Percentiles rank a stretch among this genome's conserved stretches.
These are phyloP conservation scores for Wickerhamiella allomyrinae DNA, from an alignment of 805 yeast genomes.

Conservation along the genomic window DNA sequence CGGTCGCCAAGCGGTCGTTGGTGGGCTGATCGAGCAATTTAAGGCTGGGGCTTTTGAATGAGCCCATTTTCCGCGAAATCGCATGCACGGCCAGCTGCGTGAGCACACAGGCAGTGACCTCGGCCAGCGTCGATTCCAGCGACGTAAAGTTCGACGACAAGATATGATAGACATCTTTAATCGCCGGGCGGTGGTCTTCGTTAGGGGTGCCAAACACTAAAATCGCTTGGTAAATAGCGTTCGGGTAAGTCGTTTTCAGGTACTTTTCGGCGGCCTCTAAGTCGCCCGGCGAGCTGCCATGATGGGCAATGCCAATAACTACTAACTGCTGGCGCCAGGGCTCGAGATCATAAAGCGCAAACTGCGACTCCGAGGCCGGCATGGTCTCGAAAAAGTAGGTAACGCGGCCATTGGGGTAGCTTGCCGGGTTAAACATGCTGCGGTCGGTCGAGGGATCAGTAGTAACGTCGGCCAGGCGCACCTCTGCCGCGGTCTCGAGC, in stretches of 20 bases:
- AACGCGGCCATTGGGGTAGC: slow-evolving; percentile 65
- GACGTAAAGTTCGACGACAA: slow-evolving; percentile 24
- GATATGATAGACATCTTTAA: slow-evolving; percentile 5
- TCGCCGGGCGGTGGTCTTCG: neutral
- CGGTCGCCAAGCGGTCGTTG: slow-evolving; percentile 4
- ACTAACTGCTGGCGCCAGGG: slow-evolving; percentile 66
- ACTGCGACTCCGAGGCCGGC: slow-evolving; percentile 38
- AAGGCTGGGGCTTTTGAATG: slow-evolving; percentile 63
- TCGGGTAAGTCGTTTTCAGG: slow-evolving; percentile 36
- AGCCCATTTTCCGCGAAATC: slow-evolving; percentile 60
- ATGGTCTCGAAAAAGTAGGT: slow-evolving; percentile 40
- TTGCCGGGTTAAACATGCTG: slow-evolving; percentile 62
- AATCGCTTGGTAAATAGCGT: slow-evolving; percentile 39
- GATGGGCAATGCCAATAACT: slow-evolving; percentile 32
- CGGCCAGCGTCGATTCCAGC: slow-evolving; percentile 58
- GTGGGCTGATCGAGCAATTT: slow-evolving; percentile 18
- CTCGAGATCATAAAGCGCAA: slow-evolving; percentile 74
- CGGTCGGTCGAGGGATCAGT: slow-evolving; percentile 29
- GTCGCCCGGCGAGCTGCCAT: slow-evolving; percentile 12
- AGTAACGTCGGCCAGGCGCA: slow-evolving; percentile 61
- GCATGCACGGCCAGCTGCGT: slow-evolving; percentile 48
- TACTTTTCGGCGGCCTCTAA: slow-evolving; percentile 21
- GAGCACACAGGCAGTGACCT: slow-evolving; percentile 50
- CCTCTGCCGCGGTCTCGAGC: slow-evolving; percentile 40
- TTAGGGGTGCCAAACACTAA: slow-evolving; percentile 35